These are phyloP conservation scores for Trichoderma afroharzianum DNA, from an alignment of 2,329 filamentous ascomycete genomes.

Conservation along the genomic window DNA sequence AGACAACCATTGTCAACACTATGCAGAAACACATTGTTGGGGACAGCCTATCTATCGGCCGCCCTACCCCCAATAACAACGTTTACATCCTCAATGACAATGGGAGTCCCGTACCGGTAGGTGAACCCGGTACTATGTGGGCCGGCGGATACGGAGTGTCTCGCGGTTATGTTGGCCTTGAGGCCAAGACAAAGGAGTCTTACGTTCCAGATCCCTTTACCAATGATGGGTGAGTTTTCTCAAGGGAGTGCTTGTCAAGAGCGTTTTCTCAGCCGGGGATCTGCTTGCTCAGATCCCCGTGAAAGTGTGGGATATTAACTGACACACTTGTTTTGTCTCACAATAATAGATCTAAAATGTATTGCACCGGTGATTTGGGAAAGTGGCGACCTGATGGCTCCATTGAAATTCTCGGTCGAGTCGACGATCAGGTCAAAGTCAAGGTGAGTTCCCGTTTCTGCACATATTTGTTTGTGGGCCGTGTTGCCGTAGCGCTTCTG, in stretches of 20 bases:
- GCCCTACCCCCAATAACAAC: slow-evolving; percentile 53
- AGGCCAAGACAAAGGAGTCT: slow-evolving; percentile 45
- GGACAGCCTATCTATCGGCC: slow-evolving; percentile 49
- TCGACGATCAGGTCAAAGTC: slow-evolving; percentile 61
- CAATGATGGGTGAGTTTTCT: slow-evolving; percentile 44
- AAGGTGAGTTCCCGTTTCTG: slow-evolving; percentile 37
- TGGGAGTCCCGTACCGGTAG: slow-evolving; percentile 41
- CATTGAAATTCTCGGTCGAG: slow-evolving; percentile 52
- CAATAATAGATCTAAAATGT: slow-evolving; percentile 41
- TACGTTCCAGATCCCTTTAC: slow-evolving; percentile 51
- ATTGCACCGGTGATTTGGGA: slow-evolving; percentile 58
- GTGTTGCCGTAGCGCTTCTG: not conserved
- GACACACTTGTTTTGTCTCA: slow-evolving; percentile 1
- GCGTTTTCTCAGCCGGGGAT: not conserved
- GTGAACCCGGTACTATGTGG: slow-evolving; percentile 52
- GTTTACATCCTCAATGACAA: slow-evolving; percentile 52
- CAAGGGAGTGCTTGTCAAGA: not conserved
- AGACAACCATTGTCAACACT: slow-evolving; percentile 58
- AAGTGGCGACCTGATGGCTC: slow-evolving; percentile 51
- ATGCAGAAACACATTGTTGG: slow-evolving; percentile 49
- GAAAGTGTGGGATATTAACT: not conserved
- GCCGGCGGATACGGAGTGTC: slow-evolving; percentile 54
- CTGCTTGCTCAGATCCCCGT: not conserved
- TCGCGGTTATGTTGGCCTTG: slow-evolving; percentile 52
- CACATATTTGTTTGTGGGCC: not conserved